Evolutionary conservation across 108 stramenopile species (phyloP).

Genomic region (Pseudonitzschia delicatissima): DNA sequence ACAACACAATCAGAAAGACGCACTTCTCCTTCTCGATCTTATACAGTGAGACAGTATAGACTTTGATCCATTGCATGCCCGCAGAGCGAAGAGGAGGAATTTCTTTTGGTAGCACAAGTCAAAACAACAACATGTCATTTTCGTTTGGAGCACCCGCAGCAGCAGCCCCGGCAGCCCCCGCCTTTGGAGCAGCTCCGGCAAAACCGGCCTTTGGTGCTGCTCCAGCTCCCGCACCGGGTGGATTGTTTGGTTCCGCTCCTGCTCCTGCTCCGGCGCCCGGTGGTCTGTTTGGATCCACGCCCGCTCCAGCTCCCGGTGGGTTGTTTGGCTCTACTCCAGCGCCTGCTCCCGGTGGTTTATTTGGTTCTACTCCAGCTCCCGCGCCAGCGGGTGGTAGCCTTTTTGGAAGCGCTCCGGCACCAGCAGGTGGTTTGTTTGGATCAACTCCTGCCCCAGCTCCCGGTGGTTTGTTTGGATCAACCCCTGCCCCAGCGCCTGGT

Average conservation of each 20-base stretch:
- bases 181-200: conserved; percentile 25
- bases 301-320: conserved; percentile 52
- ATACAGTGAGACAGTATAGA: too few relatives aligned
- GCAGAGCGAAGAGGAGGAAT: conserved; percentile 30
- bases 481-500: conserved; percentile 39
- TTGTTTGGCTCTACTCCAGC: conserved; percentile 62
- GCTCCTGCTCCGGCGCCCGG: conserved; percentile 42
- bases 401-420: conserved; percentile 47
- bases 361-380: conserved; percentile 49
- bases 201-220: conserved; percentile 41
- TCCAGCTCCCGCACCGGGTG: conserved; percentile 45
- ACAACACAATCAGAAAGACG: not conserved
- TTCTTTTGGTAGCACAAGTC: conserved; percentile 1
- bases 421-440: conserved; percentile 29
- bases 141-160: conserved; percentile 30
- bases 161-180: conserved; percentile 27
- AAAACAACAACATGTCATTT: conserved; percentile 8
- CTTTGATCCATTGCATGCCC: conserved; percentile 21
- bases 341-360: conserved; percentile 54
- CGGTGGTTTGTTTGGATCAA: conserved; percentile 30
- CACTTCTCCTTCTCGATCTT: not conserved
- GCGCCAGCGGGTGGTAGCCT: conserved; percentile 28
- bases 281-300: conserved; percentile 55
- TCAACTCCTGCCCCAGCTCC: conserved; percentile 44
- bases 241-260: conserved; percentile 45